Base-by-base conservation (phyloP, 2,329 filamentous ascomycete genomes). In the Ceratocystis smalleyi region DNA sequence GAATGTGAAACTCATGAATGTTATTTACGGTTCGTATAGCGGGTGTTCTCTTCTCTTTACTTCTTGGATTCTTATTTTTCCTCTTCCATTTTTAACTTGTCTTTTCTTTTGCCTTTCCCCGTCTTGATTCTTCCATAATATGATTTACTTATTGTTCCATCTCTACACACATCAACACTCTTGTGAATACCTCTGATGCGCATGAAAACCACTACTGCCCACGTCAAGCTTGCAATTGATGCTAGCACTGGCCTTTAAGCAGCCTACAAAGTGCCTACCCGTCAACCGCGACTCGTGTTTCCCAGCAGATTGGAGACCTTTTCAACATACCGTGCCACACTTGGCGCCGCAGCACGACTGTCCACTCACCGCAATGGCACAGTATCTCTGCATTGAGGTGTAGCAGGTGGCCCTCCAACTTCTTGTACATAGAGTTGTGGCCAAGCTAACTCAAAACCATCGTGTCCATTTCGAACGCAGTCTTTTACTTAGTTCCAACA, bases 281-380 rank as follows among this genome's bases (percentile, higher is more conserved):
- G 69, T 78, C 49, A 65, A 72, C 5, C 67, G 77, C 40, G 70
- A 73, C 19, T 70, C 77, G 75, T 78, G 5, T 79, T 87, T 61
- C 81, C 85, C 0, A 82, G 78, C 0, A 83, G 83, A 1, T 73
- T 86, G 2, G 81, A 86, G 68, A 80, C 79, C 0, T 85, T 3
- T 59, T 17, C 35, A 15, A 22, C 32, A 4, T 49, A 49, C 24
- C 22, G 24, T 5, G 45, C 55, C 17, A 74, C 64, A 65, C 70
- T 47, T 49, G 70, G 61, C 32, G 59, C 57, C 62, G 73, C 68
- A 40, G 71, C 71, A 7, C 68, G 67, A 2, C 70, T 83, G 8
- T 71, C 69, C 1, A 87, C 83, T 0, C 77, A 71, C 49, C 81
- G 84, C 67, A 80, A 81, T 47, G 84, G 83, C 40, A 79, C 76